These are phyloP conservation scores for Tetradesmus obliquus DNA, from an alignment of 139 green algal species.

Conservation along the genomic window DNA sequence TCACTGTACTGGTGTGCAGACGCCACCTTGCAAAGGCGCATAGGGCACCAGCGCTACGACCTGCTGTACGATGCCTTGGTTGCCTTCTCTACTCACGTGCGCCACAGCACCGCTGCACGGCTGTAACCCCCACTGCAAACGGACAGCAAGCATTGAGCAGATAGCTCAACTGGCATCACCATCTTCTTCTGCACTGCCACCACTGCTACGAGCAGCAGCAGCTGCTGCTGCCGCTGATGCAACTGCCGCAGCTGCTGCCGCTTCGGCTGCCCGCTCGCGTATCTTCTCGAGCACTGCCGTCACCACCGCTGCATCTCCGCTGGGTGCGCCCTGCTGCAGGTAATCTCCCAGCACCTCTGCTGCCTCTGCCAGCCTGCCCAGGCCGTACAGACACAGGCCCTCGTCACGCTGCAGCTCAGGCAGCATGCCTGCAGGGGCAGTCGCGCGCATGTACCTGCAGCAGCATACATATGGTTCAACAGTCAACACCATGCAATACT, in stretches of 20 bases:
- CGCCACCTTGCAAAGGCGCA: too few species aligned
- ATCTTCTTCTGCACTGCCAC: not conserved
- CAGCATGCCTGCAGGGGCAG: not conserved
- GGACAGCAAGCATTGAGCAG: not conserved
- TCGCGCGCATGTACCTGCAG: constrained; percentile 44
- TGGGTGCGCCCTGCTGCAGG: not conserved
- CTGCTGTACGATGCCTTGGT: too few species aligned
- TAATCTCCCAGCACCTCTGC: constrained; percentile 22
- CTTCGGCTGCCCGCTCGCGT: not conserved
- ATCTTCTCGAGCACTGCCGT: not conserved
- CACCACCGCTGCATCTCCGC: not conserved
- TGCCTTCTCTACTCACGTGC: too few species aligned
- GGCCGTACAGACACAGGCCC: constrained; percentile 37
- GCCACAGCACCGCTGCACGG: too few species aligned
- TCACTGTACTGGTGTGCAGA: too few species aligned
- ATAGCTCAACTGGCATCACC: not conserved
- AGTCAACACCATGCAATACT: not conserved
- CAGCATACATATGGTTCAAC: not conserved
- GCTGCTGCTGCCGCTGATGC: not conserved
- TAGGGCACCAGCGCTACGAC: too few species aligned
- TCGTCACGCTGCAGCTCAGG: constrained; percentile 37
- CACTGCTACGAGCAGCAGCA: not conserved
- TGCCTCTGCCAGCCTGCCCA: constrained; percentile 35
- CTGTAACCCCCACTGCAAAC: too few species aligned
- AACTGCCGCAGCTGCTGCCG: not conserved